Conservation (phyloP, 192 early-diverging fungal species). For the Coemansia umbellata region DNA sequence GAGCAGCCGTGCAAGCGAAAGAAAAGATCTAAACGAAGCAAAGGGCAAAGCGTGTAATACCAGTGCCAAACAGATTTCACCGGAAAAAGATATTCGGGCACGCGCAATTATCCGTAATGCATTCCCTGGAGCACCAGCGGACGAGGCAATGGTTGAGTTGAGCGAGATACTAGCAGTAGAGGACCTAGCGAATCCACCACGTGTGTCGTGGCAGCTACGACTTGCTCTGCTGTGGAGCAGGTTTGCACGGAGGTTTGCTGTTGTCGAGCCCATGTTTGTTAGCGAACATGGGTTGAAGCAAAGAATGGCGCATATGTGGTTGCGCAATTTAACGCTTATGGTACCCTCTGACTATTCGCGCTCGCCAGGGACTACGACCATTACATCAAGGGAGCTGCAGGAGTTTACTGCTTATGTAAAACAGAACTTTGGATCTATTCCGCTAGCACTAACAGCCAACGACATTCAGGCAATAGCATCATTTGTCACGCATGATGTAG, state of each 20-base stretch:
- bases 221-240: conserved; percentile 34
- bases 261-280: conserved; percentile 28
- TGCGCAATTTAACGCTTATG: conserved; percentile 27
- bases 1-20: too few species aligned
- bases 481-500: conserved; percentile 8
- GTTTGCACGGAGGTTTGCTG: conserved; percentile 24
- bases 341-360: not conserved
- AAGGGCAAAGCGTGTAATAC: too few species aligned
- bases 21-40: too few species aligned
- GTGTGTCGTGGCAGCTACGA: conserved; percentile 26
- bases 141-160: conserved; percentile 28
- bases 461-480: conserved; percentile 3
- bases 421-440: conserved; percentile 1
- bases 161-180: conserved; percentile 10
- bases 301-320: conserved; percentile 25
- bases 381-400: not conserved
- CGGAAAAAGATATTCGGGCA: conserved; percentile 10
- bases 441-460: conserved; percentile 11
- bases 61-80: not conserved
- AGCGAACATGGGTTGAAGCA: conserved; percentile 25
- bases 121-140: conserved; percentile 40
- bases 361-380: not conserved
- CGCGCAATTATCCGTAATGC: conserved; percentile 28
- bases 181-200: not conserved
- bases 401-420: conserved; percentile 10